A percentile compares a stretch with the other conserved stretches of the same genome.
phyloP scores from a whole-genome alignment of 2,329 filamentous ascomycete species.

The Calonectria pseudoturangicola region DNA sequence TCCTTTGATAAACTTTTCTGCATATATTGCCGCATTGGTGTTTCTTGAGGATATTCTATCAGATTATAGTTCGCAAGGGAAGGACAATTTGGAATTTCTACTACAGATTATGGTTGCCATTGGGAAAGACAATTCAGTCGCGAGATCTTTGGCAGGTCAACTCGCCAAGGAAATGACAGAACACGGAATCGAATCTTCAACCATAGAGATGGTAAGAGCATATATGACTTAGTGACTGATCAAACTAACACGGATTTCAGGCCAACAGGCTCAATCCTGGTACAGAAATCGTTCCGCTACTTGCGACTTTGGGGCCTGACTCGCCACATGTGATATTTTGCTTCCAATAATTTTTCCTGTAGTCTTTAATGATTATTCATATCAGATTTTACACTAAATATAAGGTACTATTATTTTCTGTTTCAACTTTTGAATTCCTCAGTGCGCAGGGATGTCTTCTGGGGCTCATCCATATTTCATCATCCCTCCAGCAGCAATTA shows the following conservation, averaged over 20 bases:
- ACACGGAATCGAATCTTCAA: constrained; percentile 47
- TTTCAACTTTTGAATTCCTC: too few species aligned
- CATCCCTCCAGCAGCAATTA: too few species aligned
- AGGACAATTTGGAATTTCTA: constrained; percentile 79
- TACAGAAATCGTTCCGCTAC: background rate
- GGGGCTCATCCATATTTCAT: too few species aligned
- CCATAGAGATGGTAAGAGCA: constrained; percentile 45
- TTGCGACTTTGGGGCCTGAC: background rate
- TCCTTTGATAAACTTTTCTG: constrained; percentile 81
- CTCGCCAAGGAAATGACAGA: constrained; percentile 78
- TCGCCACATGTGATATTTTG: constrained; percentile 15
- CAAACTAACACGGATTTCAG: constrained; percentile 20
- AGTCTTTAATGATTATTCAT: too few species aligned
- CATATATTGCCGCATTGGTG: constrained; percentile 82
- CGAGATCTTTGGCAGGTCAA: constrained; percentile 81
- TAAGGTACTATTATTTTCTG: too few species aligned
- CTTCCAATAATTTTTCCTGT: background rate
- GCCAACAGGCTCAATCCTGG: constrained; percentile 31
- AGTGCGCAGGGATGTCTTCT: too few species aligned
- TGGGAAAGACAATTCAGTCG: constrained; percentile 78
- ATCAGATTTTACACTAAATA: too few species aligned
- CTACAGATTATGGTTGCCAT: constrained; percentile 79
- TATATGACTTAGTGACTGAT: background rate
- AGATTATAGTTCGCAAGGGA: constrained; percentile 68
- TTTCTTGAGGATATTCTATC: constrained; percentile 82